Evolutionary conservation across 2,329 filamentous ascomycete genomes (phyloP).

Genomic region (Lecanosticta acicola): DNA sequence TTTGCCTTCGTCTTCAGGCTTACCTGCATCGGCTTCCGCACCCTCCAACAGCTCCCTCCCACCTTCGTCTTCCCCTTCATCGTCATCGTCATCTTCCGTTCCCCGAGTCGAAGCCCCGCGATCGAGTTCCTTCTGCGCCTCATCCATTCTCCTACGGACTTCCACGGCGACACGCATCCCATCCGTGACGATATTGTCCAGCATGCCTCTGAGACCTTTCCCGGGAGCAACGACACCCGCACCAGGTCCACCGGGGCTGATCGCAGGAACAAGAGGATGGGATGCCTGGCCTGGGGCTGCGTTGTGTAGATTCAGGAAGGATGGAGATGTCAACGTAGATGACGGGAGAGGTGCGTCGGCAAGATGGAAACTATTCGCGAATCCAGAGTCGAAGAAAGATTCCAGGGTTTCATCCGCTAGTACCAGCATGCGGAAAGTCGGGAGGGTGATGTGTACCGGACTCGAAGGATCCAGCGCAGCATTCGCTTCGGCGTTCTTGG

Average conservation of each 20-base stretch:
- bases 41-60: slow-evolving; percentile 49
- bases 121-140: slow-evolving; percentile 87
- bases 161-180: slow-evolving; percentile 94
- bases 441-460: slow-evolving; percentile 89
- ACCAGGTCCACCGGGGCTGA: slow-evolving; percentile 30
- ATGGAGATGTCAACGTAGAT: slow-evolving; percentile 49
- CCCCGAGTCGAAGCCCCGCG: slow-evolving; percentile 63
- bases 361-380: slow-evolving; percentile 86
- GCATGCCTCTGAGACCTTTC: slow-evolving; percentile 79
- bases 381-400: slow-evolving; percentile 94
- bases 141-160: slow-evolving; percentile 87
- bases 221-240: slow-evolving; percentile 56
- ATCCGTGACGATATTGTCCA: slow-evolving; percentile 96
- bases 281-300: slow-evolving; percentile 6
- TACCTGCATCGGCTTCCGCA: slow-evolving; percentile 44
- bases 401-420: slow-evolving; percentile 92
- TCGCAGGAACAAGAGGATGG: slow-evolving; percentile 13
- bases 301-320: slow-evolving; percentile 65
- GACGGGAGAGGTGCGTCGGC: slow-evolving; percentile 56
- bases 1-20: slow-evolving; percentile 8
- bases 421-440: slow-evolving; percentile 98
- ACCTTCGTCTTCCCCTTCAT: slow-evolving; percentile 64
- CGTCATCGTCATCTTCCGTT: slow-evolving; percentile 47
- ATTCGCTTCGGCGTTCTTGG: slow-evolving; percentile 73
- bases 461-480: slow-evolving; percentile 86